Conservation (phyloP, 345 rosid species). For the Hibiscus mutabilis region DNA sequence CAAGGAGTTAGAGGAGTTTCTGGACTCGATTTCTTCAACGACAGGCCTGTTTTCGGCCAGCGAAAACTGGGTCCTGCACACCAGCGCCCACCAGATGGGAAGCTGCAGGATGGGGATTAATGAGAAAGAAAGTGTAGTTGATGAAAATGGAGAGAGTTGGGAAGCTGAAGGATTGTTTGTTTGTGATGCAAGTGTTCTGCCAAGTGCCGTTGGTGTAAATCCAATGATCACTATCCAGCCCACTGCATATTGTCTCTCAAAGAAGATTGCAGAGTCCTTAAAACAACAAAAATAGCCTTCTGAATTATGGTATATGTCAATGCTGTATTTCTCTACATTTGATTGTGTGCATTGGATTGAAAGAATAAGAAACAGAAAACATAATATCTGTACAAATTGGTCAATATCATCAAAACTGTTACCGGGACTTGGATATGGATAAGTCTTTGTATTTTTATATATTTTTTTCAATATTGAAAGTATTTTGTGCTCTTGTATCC, state of each 20-base stretch:
- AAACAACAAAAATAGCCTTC: slow-evolving; percentile 10
- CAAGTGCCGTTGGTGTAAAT: slow-evolving; percentile 61
- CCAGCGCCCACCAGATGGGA: slow-evolving; percentile 65
- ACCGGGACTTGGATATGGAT: not conserved
- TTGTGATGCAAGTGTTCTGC: slow-evolving; percentile 55
- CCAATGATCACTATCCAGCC: slow-evolving; percentile 70
- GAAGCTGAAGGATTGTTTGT: slow-evolving; percentile 51
- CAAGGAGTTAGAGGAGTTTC: slow-evolving; percentile 36
- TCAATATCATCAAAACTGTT: not conserved
- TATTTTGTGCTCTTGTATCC: not conserved
- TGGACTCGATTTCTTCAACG: slow-evolving; percentile 30
- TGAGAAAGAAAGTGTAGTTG: slow-evolving; percentile 44
- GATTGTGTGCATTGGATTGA: not conserved
- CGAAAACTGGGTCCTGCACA: slow-evolving; percentile 35
- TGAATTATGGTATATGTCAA: not conserved
- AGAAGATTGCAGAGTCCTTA: slow-evolving; percentile 36
- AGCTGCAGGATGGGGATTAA: slow-evolving; percentile 52
- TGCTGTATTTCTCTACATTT: not conserved
- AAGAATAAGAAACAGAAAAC: not conserved
- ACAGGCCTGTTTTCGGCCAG: slow-evolving; percentile 25
- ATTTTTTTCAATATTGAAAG: not conserved
- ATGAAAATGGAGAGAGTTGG: slow-evolving; percentile 54
- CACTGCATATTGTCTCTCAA: slow-evolving; percentile 57
- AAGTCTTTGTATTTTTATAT: not conserved
- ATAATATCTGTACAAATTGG: not conserved